These are phyloP conservation scores for Ophiocordyceps australis DNA, from an alignment of 2,329 filamentous ascomycete species.

Conservation along the genomic window DNA sequence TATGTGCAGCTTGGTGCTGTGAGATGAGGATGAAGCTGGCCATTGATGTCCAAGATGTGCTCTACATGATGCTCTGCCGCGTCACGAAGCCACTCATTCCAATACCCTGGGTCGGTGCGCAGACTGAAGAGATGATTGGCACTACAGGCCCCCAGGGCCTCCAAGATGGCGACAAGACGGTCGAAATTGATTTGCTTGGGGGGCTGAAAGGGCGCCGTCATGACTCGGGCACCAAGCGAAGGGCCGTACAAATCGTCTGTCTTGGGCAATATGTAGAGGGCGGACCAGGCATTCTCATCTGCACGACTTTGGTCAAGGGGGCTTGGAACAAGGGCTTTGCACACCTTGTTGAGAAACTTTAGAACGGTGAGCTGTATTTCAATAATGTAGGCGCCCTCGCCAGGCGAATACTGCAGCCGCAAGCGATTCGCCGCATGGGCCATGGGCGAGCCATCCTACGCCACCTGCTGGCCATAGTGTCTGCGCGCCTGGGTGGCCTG, in stretches of 20 bases:
- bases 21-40: constrained; percentile 9
- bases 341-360: constrained; percentile 24
- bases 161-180: constrained; percentile 20
- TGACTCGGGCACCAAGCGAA: too few species aligned
- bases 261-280: constrained; percentile 15
- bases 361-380: constrained; percentile 28
- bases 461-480: constrained; percentile 17
- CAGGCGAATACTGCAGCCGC: constrained; percentile 17
- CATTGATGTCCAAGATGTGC: constrained; percentile 17
- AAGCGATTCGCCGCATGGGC: constrained; percentile 16
- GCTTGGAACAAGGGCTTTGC: constrained; percentile 9
- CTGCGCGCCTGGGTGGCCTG: too few species aligned
- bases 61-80: constrained; percentile 13
- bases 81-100: constrained; percentile 20
- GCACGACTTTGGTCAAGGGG: constrained; percentile 15
- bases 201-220: constrained; percentile 25
- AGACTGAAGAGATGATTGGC: constrained; percentile 33
- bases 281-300: constrained; percentile 8
- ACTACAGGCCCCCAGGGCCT: constrained; percentile 16
- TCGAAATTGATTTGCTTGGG: constrained; percentile 24
- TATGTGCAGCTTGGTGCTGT: constrained; percentile 1
- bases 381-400: constrained; percentile 26
- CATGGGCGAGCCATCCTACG: constrained; percentile 13
- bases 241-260: too few species aligned
- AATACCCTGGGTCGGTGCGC: constrained; percentile 37